These are phyloP conservation scores for Salicornia ramosissima DNA, from an alignment of 148 eudicot species.

Conservation along the genomic window DNA sequence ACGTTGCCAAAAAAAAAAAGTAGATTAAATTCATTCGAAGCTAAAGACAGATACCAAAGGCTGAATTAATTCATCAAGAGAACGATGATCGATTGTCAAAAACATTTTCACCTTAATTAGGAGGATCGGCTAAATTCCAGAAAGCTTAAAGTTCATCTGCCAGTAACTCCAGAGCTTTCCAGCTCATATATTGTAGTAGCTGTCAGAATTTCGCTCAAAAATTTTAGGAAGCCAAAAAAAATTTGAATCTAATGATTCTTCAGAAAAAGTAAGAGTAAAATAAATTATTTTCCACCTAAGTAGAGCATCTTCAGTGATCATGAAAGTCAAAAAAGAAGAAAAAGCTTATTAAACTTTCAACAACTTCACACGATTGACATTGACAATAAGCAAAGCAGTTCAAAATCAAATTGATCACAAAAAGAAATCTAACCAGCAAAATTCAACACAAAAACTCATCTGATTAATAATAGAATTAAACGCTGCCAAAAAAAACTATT, in stretches of 20 bases:
- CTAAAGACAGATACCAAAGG: too few relatives aligned
- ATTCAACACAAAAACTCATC: constrained; percentile 11
- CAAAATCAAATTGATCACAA: constrained; percentile 2
- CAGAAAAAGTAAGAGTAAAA: not conserved
- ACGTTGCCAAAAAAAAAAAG: too few relatives aligned
- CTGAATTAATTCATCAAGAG: not conserved
- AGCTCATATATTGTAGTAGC: not conserved
- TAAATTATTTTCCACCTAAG: constrained; percentile 19
- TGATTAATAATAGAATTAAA: not conserved
- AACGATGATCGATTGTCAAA: not conserved
- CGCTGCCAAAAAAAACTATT: not conserved
- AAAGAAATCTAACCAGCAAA: constrained; percentile 3
- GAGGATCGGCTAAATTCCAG: not conserved
- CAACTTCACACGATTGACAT: constrained; percentile 9
- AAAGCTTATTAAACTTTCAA: not conserved
- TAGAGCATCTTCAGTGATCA: constrained; percentile 12
- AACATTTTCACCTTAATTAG: not conserved
- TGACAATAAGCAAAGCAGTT: not conserved
- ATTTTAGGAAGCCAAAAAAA: not conserved
- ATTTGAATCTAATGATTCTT: constrained; percentile 13
- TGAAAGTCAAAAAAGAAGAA: constrained; percentile 1
- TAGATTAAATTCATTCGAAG: too few relatives aligned
- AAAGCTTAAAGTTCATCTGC: not conserved
- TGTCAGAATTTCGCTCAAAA: constrained; percentile 15
- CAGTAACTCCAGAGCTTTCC: not conserved